A percentile compares a stretch with the other conserved stretches of the same genome.
Conservation (phyloP, 2,329 filamentous ascomycete species). For the Biscogniauxia marginata region DNA sequence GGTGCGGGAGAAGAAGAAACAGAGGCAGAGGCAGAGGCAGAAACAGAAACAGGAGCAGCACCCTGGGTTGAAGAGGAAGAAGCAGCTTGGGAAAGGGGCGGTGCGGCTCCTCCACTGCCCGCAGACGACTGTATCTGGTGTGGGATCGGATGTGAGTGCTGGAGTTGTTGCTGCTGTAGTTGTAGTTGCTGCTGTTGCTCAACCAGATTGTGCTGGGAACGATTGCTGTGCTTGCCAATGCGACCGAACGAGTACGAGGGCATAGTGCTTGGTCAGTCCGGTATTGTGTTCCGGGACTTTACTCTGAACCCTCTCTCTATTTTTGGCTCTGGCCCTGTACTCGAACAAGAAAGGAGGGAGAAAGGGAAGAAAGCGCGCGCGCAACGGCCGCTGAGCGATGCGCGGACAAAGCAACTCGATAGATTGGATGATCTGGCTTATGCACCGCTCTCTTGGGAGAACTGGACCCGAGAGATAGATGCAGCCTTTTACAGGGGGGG, state of each 20-base stretch:
- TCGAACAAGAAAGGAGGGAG: not conserved
- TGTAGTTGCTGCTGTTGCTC: constrained; percentile 40
- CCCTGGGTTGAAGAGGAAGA: constrained; percentile 1
- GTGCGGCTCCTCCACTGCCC: constrained; percentile 28
- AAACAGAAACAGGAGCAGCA: constrained; percentile 6
- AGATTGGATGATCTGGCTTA: not conserved
- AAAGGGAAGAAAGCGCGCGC: not conserved
- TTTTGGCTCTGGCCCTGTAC: not conserved
- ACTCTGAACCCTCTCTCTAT: not conserved
- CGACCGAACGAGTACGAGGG: constrained; percentile 54
- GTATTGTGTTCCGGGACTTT: not conserved
- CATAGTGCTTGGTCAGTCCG: constrained; percentile 39
- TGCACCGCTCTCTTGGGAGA: not conserved
- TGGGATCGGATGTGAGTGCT: constrained; percentile 16
- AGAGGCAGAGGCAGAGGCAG: constrained; percentile 12
- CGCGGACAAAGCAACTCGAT: not conserved
- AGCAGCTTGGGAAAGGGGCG: constrained; percentile 26
- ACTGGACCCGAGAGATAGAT: no score
- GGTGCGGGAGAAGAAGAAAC: constrained; percentile 6
- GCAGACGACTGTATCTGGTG: constrained; percentile 26
- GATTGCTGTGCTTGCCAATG: constrained; percentile 47
- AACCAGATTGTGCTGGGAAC: constrained; percentile 52
- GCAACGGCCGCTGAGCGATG: not conserved
- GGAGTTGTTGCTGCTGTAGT: constrained; percentile 25
- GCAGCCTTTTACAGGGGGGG: not conserved